These are phyloP conservation scores for Oxyria digyna DNA, from an alignment of 148 eudicot genomes.

Conservation along the genomic window DNA sequence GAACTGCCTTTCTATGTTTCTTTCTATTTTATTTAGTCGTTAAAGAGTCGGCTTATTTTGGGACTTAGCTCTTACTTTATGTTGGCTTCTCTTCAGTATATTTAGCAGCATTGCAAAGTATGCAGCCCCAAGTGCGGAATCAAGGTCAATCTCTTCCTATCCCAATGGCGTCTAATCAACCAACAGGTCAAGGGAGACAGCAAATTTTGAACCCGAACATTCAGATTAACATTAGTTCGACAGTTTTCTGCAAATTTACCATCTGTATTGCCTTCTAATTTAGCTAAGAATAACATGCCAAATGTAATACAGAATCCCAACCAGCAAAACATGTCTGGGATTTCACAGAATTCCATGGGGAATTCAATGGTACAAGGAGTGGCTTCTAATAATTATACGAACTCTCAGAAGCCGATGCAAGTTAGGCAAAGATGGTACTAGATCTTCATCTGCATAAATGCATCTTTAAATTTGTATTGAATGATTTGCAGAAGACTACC, in stretches of 20 bases:
- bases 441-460: no score
- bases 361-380: conserved; percentile 68
- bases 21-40: background rate
- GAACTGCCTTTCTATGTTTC: background rate
- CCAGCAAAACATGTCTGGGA: conserved; percentile 46
- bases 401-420: conserved; percentile 54
- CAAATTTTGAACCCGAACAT: conserved; percentile 55
- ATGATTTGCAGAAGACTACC: no score
- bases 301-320: conserved; percentile 59
- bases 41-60: background rate
- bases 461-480: no score
- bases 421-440: conserved; percentile 78
- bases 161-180: conserved; percentile 50
- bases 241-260: conserved; percentile 57
- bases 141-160: conserved; percentile 56
- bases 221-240: conserved; percentile 46
- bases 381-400: conserved; percentile 50
- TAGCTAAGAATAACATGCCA: conserved; percentile 48
- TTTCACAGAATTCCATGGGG: conserved; percentile 55
- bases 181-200: conserved; percentile 54
- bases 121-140: conserved; percentile 57
- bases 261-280: conserved; percentile 40
- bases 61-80: background rate
- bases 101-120: conserved; percentile 36
- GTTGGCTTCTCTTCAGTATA: background rate